Base-by-base conservation (phyloP, 2,329 filamentous ascomycete species). In the Aspergillus versicolor region DNA sequence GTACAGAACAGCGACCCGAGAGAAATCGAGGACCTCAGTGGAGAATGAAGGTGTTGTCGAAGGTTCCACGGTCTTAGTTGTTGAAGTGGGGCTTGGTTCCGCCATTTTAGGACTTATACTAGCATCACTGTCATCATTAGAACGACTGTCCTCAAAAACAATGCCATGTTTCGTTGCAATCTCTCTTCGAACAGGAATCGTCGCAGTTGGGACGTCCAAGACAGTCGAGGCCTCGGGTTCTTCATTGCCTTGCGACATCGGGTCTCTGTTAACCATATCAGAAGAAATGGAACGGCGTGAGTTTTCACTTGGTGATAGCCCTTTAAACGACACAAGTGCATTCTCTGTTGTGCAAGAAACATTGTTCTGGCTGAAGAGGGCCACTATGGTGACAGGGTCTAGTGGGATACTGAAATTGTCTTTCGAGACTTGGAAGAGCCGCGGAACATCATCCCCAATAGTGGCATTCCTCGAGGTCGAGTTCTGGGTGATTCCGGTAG, bases 291-390 rank as follows among this genome's bases (percentile, higher is more conserved):
- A 58, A 43, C 70, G 71, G 27, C 70, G 67, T 40, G 67, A 68
- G 62, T 63, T 68, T 30, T 55, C 61, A 52, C 47, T 61, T 4
- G 56, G 68, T 17, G 60, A 44, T 42, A 68, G 70, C 59, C 87
- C 88, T 64, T 90, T 84, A 72, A 97, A 96, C 0, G 90, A 91
- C 15, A 97, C 88, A 4, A 99, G 81, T 0, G 91, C 88, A 67
- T 97, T 97, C 71, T 97, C 89, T 0, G 88, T 85, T 8, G 85
- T 85, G 73, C 94, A 99, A 54, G 89, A 92, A 15, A 96, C 79
- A 62, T 88, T 88, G 32, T 83, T 84, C 5, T 82, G 76, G 67
- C 89, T 93, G 73, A 97, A 90, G 47, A 91, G 84, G 1, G 87
- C 85, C 54, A 96, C 76, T 51, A 97, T 84, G 7, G 81, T 81